Evolutionary conservation across 352 stramenopile species (phyloP).

Genomic region (Stramenopiles sp.): DNA sequence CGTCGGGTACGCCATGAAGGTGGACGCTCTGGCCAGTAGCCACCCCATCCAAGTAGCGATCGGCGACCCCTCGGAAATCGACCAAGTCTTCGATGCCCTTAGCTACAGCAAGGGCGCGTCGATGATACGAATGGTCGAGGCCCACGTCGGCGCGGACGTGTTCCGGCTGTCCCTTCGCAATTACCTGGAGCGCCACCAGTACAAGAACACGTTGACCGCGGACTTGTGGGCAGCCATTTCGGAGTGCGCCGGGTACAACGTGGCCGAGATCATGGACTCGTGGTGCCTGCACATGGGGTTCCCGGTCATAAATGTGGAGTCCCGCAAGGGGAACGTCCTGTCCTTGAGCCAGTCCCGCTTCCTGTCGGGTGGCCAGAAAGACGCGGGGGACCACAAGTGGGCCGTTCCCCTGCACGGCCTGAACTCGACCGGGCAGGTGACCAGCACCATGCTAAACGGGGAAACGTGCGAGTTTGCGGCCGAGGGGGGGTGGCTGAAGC

Average conservation of each 20-base stretch:
- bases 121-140: constrained; percentile 44
- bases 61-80: constrained; percentile 68
- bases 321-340: constrained; percentile 33
- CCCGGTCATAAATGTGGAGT: constrained; percentile 57
- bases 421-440: too few relatives aligned
- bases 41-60: constrained; percentile 71
- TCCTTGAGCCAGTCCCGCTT: constrained; percentile 72
- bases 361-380: constrained; percentile 51
- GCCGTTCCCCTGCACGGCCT: constrained; percentile 54
- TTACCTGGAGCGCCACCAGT: constrained; percentile 76
- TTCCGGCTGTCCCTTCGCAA: constrained; percentile 59
- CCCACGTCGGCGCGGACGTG: constrained; percentile 43
- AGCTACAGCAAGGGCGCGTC: constrained; percentile 74
- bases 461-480: background rate
- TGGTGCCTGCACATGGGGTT: constrained; percentile 59
- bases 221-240: constrained; percentile 83
- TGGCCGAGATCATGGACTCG: constrained; percentile 68
- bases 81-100: constrained; percentile 95
- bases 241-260: constrained; percentile 56
- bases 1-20: constrained; percentile 51
- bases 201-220: constrained; percentile 80
- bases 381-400: constrained; percentile 47
- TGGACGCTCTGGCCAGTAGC: constrained; percentile 65
- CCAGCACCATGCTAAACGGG: too few relatives aligned
- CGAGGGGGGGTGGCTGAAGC: constrained; percentile 63